Conservation (phyloP, 2,329 filamentous ascomycete species). For the Rutstroemia sp. region DNA sequence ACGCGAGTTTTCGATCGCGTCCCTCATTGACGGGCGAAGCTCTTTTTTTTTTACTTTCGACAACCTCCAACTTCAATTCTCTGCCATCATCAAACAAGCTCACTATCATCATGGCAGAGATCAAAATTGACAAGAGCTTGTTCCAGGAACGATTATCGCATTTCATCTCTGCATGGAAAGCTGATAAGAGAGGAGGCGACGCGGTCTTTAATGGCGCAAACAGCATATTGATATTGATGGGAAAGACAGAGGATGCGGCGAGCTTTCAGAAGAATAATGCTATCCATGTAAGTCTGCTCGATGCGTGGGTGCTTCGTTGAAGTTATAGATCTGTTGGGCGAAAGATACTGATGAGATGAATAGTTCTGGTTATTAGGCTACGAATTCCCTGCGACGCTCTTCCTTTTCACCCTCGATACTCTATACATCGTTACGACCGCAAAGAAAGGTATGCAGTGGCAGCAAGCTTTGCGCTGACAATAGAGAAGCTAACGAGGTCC, state of each 20-base stretch:
- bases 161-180: conserved; percentile 89
- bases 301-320: neutral
- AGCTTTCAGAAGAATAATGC: conserved; percentile 95
- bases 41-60: conserved; percentile 5
- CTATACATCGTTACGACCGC: conserved; percentile 91
- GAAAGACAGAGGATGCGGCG: conserved; percentile 83
- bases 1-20: conserved; percentile 21
- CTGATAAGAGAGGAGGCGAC: conserved; percentile 84
- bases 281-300: conserved; percentile 66
- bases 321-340: neutral
- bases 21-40: conserved; percentile 1
- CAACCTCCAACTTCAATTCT: conserved; percentile 13
- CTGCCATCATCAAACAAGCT: conserved; percentile 20
- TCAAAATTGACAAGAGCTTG: conserved; percentile 87
- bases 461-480: conserved; percentile 7
- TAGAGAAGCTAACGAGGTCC: conserved; percentile 28
- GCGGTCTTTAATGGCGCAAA: conserved; percentile 76
- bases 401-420: conserved; percentile 82
- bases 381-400: conserved; percentile 93
- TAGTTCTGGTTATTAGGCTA: conserved; percentile 98
- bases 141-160: conserved; percentile 91
- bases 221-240: conserved; percentile 85
- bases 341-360: conserved; percentile 10
- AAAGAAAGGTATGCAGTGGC: conserved; percentile 69
- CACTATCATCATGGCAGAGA: conserved; percentile 50